Evolutionary conservation across 352 stramenopile genomes (phyloP).

Genomic region (Globisporangium heterothallicum): DNA sequence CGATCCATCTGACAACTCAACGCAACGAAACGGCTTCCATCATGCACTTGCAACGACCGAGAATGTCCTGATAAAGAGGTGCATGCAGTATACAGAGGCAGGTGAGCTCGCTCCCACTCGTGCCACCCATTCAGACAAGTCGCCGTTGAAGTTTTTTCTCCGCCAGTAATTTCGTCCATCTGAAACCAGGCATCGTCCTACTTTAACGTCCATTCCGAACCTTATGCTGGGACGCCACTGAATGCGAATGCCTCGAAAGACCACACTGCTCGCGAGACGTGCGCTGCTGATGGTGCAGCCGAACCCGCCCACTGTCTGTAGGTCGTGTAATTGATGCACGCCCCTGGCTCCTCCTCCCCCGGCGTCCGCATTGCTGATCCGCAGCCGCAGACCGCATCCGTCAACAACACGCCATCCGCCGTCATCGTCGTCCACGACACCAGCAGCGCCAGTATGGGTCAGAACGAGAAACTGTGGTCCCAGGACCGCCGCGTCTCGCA

Average conservation of each 20-base stretch:
- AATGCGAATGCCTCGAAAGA: background rate
- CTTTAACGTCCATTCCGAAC: background rate
- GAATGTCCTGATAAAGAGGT: background rate
- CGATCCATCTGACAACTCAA: no score
- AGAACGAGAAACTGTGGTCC: constrained; percentile 46
- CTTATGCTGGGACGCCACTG: background rate
- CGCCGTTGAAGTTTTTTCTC: background rate
- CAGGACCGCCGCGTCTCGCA: constrained; percentile 36
- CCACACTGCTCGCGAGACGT: background rate
- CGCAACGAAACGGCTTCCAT: no score
- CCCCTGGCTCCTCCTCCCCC: background rate
- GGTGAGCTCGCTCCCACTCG: background rate
- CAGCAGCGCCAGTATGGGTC: constrained; percentile 17
- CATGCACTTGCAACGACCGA: no score
- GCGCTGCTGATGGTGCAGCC: background rate
- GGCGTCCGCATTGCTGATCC: background rate
- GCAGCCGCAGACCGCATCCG: background rate
- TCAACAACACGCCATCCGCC: background rate
- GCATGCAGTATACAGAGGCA: no score
- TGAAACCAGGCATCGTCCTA: background rate
- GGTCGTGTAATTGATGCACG: background rate
- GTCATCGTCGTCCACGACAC: background rate
- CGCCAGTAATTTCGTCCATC: background rate
- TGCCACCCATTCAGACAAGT: background rate
- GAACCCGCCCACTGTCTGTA: no score